Conservation (phyloP, 805 yeast species). For the Myxozyma sirexii region DNA sequence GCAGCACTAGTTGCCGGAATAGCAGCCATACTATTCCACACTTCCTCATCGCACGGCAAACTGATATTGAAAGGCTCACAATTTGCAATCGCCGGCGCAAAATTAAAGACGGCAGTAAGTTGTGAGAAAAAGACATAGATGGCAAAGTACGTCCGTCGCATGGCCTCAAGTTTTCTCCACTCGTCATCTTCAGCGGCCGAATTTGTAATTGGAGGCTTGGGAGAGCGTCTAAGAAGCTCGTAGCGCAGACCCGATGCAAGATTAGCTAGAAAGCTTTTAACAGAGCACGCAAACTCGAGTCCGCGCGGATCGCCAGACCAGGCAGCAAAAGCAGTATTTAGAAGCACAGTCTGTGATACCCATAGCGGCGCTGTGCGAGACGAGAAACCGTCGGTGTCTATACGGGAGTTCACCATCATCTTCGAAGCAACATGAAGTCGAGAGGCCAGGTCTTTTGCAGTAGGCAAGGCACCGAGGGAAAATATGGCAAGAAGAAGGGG, state of each 20-base stretch:
- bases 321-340: conserved; percentile 40
- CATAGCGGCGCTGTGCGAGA: conserved; percentile 38
- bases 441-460: conserved; percentile 37
- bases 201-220: conserved; percentile 17
- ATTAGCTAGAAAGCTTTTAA: conserved; percentile 36
- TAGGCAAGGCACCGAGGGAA: conserved; percentile 42
- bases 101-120: conserved; percentile 39
- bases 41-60: conserved; percentile 42
- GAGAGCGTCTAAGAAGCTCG: conserved; percentile 18
- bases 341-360: conserved; percentile 39
- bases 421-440: conserved; percentile 39
- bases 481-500: conserved; percentile 42
- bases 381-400: conserved; percentile 38
- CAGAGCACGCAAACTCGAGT: conserved; percentile 38
- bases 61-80: conserved; percentile 26
- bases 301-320: conserved; percentile 42
- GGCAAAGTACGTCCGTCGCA: conserved; percentile 40
- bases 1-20: conserved; percentile 19
- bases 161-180: conserved; percentile 41
- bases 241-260: conserved; percentile 26
- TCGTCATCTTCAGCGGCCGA: conserved; percentile 31
- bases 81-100: conserved; percentile 37
- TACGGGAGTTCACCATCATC: conserved; percentile 37
- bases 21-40: conserved; percentile 39
- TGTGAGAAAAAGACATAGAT: conserved; percentile 39